Percentiles rank a stretch among this genome's conserved stretches.
Conservation (phyloP, 1,284 basidiomycete species). For the Bjerkandera adusta region DNA sequence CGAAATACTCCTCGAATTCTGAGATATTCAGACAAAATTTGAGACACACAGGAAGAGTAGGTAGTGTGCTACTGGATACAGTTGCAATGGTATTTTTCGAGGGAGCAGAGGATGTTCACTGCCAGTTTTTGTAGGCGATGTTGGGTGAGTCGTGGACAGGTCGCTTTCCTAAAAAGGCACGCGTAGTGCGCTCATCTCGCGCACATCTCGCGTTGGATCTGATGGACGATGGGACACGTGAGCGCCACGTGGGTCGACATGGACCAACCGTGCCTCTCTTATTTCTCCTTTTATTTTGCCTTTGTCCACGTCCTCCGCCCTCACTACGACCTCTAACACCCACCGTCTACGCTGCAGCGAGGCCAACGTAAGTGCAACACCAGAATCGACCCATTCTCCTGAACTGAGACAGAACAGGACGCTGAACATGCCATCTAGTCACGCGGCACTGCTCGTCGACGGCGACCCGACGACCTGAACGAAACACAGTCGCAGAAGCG, state of each 20-base stretch:
- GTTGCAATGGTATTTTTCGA: background rate
- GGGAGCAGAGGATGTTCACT: background rate
- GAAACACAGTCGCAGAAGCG: slow-evolving; percentile 4
- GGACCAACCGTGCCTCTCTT: too few species aligned
- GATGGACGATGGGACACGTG: too few species aligned
- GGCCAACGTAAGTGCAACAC: too few species aligned
- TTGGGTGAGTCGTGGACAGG: slow-evolving; percentile 30
- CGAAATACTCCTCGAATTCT: background rate
- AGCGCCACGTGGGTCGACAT: too few species aligned
- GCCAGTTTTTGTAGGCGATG: slow-evolving; percentile 16
- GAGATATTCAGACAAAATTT: slow-evolving; percentile 1
- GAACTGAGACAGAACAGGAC: too few species aligned
- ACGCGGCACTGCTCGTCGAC: too few species aligned
- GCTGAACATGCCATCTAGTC: too few species aligned
- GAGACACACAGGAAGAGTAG: background rate
- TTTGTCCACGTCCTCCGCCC: too few species aligned
- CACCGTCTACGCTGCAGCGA: too few species aligned
- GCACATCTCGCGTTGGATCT: slow-evolving; percentile 29
- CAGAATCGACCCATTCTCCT: too few species aligned
- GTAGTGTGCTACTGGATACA: background rate
- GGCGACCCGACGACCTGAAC: background rate
- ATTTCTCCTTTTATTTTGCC: too few species aligned
- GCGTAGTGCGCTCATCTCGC: slow-evolving; percentile 40
- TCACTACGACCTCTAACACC: too few species aligned
- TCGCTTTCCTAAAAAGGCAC: slow-evolving; percentile 36